Base-by-base conservation (phyloP, 768 basidiomycete species). In the Trametes meyenii region DNA sequence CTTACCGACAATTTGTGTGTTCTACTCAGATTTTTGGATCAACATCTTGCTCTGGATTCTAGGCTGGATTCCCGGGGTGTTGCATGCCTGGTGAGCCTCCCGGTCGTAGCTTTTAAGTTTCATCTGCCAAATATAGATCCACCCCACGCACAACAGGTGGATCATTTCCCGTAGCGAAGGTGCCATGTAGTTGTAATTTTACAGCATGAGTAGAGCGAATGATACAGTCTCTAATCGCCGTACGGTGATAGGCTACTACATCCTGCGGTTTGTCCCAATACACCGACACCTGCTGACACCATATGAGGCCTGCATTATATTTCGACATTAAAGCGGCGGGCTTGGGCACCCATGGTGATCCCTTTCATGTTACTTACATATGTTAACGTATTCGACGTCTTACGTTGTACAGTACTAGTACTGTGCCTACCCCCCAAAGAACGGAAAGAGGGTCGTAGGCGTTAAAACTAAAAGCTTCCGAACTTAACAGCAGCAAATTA, bases 61-160 rank as follows among this genome's bases (percentile, higher is more conserved):
- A 11, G 79, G 75, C 11, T 81, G 78, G 78, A 75, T 80, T 21
- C 79, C 79, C 3, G 79, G 77, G 44, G 68, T 75, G n/a, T 53
- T 79, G 19, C 78, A 80, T 40, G 77, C 79, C 35, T 79, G 76
- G 78, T 80, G 60, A 23, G 66, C 58, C 2, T n/a, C 2, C 45
- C 36, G 5, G 17, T 36, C 21, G 26, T 16, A 7, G 7, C 33
- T 11, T 23, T 1, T 14, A 10, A 17, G 7, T 44, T 23, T 10
- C 6, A 3, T 21, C 17, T 57, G 5, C 61, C 48, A 17, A 26
- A 21, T 12, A 21, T 3, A 45, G 19, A 21, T 11, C 10, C 44
- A 7, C 42, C 49, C 50, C 38, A 26, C 0, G n/a, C 19, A n/a
- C n/a, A 17, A 14, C 29, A 75, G 74, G 73, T 75, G 56, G 33